Conservation (phyloP, 345 rosid species). For the Boechera divaricarpa region DNA sequence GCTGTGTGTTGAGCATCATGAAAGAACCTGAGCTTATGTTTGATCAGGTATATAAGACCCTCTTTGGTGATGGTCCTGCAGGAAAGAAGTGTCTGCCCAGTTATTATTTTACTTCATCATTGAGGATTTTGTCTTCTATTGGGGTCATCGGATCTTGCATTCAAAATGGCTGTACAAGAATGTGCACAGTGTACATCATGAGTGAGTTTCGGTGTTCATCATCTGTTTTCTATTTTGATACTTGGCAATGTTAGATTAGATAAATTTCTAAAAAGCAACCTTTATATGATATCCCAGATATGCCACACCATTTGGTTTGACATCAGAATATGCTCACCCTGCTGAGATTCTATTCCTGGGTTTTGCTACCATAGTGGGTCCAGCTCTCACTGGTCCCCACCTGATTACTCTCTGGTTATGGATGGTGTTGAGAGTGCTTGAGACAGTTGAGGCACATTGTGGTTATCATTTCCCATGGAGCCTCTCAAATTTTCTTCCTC, state of each 20-base stretch:
- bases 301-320: conserved; percentile 98
- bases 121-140: conserved; percentile 97
- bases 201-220: conserved; percentile 61
- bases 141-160: conserved; percentile 96
- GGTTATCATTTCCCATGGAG: conserved; percentile 99
- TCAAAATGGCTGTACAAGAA: conserved; percentile 97
- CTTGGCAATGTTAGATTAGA: not conserved
- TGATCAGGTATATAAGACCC: conserved; percentile 41
- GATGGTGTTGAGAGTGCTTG: conserved; percentile 96
- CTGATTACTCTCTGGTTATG: conserved; percentile 91
- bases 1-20: conserved; percentile 45
- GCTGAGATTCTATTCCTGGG: conserved; percentile 98
- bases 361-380: conserved; percentile 94
- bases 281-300: conserved; percentile 56
- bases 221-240: not conserved
- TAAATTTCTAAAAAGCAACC: not conserved
- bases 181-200: conserved; percentile 98
- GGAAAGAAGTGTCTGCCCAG: conserved; percentile 81
- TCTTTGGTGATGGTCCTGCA: conserved; percentile 55
- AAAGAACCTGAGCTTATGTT: conserved; percentile 42
- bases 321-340: conserved; percentile 99
- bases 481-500: conserved; percentile 86
- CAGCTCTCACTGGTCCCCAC: conserved; percentile 98
- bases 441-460: conserved; percentile 98
- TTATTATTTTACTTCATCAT: conserved; percentile 90